These are phyloP conservation scores for Mortierella sp. DNA, from an alignment of 371 early-diverging fungal species.

Conservation along the genomic window DNA sequence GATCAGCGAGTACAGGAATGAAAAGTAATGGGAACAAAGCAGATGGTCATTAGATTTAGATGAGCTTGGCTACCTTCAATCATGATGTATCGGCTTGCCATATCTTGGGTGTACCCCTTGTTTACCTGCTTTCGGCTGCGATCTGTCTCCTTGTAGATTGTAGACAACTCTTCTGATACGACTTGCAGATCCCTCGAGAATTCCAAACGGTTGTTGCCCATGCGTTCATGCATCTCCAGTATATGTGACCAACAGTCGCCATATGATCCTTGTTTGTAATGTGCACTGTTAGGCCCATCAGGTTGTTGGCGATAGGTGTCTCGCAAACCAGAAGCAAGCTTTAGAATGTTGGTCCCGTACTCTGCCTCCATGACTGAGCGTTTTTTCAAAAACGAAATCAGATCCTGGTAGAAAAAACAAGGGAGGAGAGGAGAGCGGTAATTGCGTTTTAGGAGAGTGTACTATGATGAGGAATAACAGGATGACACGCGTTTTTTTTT, in stretches of 20 bases:
- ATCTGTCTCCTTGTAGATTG: slow-evolving; percentile 82
- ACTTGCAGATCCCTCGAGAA: slow-evolving; percentile 69
- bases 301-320: slow-evolving; percentile 49
- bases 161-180: slow-evolving; percentile 74
- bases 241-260: slow-evolving; percentile 66
- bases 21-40: no score
- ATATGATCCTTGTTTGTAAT: slow-evolving; percentile 60
- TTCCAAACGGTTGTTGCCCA: slow-evolving; percentile 76
- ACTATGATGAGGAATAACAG: no score
- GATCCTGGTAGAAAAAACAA: slow-evolving; percentile 24
- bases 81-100: no score
- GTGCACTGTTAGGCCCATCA: slow-evolving; percentile 20
- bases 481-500: no score
- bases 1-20: no score
- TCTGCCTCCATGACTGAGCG: slow-evolving; percentile 57
- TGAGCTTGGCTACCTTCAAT: no score
- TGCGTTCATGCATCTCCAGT: slow-evolving; percentile 76
- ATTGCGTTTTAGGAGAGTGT: no score
- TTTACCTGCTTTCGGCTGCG: slow-evolving; percentile 79
- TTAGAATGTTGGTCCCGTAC: slow-evolving; percentile 51
- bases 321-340: slow-evolving; percentile 36
- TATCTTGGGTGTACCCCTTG: not conserved
- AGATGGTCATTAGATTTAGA: no score
- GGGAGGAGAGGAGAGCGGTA: not conserved
- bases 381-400: slow-evolving; percentile 54